Conservation (phyloP, 176 grass and related monocot species). For the Echinochloa phyllopogon region DNA sequence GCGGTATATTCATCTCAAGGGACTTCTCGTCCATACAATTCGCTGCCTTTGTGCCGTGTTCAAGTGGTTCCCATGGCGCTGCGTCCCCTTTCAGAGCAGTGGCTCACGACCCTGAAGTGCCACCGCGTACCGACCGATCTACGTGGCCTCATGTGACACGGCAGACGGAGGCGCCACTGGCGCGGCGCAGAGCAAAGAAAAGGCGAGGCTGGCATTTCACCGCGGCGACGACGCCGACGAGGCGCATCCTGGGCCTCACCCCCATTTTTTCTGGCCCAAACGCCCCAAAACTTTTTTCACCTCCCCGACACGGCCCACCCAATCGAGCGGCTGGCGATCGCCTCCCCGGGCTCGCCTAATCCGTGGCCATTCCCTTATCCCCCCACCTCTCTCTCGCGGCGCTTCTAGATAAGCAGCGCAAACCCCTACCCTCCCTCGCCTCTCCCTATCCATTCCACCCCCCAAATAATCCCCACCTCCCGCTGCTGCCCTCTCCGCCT, state of each 20-base stretch:
- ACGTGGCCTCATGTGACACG: slow-evolving; percentile 31
- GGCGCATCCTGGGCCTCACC: slow-evolving; percentile 47
- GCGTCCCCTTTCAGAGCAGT: neutral
- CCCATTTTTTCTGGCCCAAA: slow-evolving; percentile 50
- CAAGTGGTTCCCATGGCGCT: slow-evolving; percentile 8
- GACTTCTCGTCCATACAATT: neutral
- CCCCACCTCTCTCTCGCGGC: slow-evolving; percentile 15
- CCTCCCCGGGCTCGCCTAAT: slow-evolving; percentile 20
- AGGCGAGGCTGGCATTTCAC: neutral
- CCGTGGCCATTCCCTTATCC: slow-evolving; percentile 64
- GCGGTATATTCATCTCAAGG: neutral
- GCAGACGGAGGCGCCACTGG: neutral
- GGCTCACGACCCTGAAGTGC: neutral
- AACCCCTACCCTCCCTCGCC: slow-evolving; percentile 28
- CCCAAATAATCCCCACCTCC: slow-evolving; percentile 19
- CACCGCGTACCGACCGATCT: neutral
- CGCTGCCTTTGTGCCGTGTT: too few relatives aligned
- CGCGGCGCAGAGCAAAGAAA: neutral
- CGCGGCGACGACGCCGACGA: slow-evolving; percentile 33
- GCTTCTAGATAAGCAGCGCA: slow-evolving; percentile 62
- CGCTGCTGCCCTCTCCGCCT: neutral
- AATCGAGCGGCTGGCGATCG: slow-evolving; percentile 53
- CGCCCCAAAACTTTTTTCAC: neutral
- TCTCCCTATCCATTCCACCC: slow-evolving; percentile 39
- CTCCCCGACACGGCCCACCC: neutral